Percentiles rank a stretch among this genome's conserved stretches.
These are phyloP conservation scores for Amauroascus niger DNA, from an alignment of 2,329 filamentous ascomycete species.

Conservation along the genomic window DNA sequence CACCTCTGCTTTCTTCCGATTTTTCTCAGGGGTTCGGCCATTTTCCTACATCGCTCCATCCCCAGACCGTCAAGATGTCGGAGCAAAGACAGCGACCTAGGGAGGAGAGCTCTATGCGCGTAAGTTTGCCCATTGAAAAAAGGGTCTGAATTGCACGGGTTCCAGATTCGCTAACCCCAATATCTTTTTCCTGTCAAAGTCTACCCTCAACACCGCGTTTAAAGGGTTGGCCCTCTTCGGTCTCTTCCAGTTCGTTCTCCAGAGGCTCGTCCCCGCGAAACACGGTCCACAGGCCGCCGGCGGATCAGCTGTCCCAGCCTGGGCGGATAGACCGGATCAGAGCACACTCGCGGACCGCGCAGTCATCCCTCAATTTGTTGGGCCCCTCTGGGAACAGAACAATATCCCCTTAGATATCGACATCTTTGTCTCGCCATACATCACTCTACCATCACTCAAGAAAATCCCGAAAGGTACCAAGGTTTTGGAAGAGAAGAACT, in stretches of 20 bases:
- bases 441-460: constrained; percentile 58
- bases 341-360: constrained; percentile 51
- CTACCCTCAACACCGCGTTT: constrained; percentile 32
- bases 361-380: constrained; percentile 58
- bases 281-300: constrained; percentile 21
- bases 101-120: constrained; percentile 9
- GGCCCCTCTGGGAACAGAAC: constrained; percentile 79
- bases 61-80: constrained; percentile 26
- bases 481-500: constrained; percentile 70
- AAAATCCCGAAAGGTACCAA: constrained; percentile 52
- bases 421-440: constrained; percentile 71
- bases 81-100: constrained; percentile 25
- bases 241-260: constrained; percentile 48
- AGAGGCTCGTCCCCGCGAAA: constrained; percentile 44
- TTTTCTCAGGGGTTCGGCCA: not conserved
- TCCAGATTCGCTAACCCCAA: constrained; percentile 1
- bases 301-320: constrained; percentile 49
- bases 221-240: constrained; percentile 53
- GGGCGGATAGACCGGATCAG: constrained; percentile 52
- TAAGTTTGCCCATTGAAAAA: constrained; percentile 3
- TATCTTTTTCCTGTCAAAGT: not conserved
- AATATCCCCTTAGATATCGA: constrained; percentile 64
- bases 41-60: not conserved
- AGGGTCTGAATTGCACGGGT: not conserved
- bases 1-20: not conserved